Conservation (phyloP, 345 rosid genomes). For the Corchorus capsularis region DNA sequence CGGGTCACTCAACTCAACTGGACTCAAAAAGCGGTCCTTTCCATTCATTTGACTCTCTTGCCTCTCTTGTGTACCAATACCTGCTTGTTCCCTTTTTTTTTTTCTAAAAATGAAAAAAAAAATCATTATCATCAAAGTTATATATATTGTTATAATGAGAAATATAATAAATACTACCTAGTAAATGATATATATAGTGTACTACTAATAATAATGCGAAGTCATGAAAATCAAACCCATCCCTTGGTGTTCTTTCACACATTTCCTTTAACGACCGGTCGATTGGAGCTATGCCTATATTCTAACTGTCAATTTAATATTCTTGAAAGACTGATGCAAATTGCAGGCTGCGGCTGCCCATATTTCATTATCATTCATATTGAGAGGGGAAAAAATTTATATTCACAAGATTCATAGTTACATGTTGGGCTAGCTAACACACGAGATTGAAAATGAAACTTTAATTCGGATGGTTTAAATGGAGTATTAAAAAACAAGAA, state of each 20-base stretch:
- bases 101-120: neutral
- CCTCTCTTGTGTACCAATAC: neutral
- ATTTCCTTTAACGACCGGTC: neutral
- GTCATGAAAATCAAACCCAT: too few species aligned
- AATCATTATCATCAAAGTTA: neutral
- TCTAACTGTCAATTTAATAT: neutral
- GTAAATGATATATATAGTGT: too few species aligned
- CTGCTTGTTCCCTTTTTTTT: neutral
- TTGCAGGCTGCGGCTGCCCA: slow-evolving; percentile 1
- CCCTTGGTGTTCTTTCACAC: neutral
- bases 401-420: slow-evolving; percentile 1
- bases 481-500: too few species aligned
- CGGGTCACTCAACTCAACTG: neutral
- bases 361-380: neutral
- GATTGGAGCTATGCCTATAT: neutral
- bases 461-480: neutral
- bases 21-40: neutral
- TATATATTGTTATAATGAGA: too few species aligned
- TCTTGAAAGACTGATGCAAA: neutral
- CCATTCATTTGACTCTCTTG: neutral
- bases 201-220: too few species aligned
- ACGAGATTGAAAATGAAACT: slow-evolving; percentile 8
- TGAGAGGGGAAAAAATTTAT: neutral
- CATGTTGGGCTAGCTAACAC: neutral
- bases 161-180: too few species aligned